Evolutionary conservation across 208 protist species (phyloP).

Genomic region (Acanthamoeba royreba): DNA sequence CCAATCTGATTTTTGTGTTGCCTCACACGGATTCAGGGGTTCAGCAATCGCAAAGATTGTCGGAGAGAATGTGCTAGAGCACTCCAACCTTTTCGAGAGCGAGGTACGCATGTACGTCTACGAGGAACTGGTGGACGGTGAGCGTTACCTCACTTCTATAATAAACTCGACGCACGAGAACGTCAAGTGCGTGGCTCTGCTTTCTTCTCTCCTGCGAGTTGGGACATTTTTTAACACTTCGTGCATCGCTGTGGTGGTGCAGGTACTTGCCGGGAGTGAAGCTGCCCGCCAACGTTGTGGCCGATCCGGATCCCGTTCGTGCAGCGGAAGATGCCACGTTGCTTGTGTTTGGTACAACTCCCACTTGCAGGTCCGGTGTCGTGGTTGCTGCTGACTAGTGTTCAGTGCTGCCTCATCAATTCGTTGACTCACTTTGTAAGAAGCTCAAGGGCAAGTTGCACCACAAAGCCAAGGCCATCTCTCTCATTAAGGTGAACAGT

Average conservation of each 20-base stretch:
- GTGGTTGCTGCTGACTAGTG: conserved; percentile 65
- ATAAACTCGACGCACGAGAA: conserved; percentile 70
- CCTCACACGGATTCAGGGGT: conserved; percentile 12
- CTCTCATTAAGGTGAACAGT: conserved; percentile 72
- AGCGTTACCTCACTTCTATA: conserved; percentile 70
- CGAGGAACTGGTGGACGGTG: conserved; percentile 72
- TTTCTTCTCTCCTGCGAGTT: not conserved
- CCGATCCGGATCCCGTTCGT: conserved; percentile 54
- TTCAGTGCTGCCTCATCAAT: conserved; percentile 17
- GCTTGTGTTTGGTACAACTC: conserved; percentile 73
- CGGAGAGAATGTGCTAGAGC: conserved; percentile 53
- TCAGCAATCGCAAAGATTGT: conserved; percentile 72
- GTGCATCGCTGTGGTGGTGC: not conserved
- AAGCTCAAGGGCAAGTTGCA: conserved; percentile 42
- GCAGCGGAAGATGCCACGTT: conserved; percentile 66
- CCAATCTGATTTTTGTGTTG: not conserved
- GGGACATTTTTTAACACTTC: not conserved
- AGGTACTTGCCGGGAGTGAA: conserved; percentile 67
- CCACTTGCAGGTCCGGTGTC: conserved; percentile 69
- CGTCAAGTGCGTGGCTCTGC: conserved; percentile 17
- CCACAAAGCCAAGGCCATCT: conserved; percentile 58
- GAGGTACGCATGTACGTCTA: conserved; percentile 75
- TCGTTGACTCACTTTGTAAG: conserved; percentile 46
- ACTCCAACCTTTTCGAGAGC: conserved; percentile 51
- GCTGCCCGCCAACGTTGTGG: conserved; percentile 63